A percentile compares a stretch with the other conserved stretches of the same genome.
Conservation (phyloP, 306 rosid species). For the Vicia villosa region DNA sequence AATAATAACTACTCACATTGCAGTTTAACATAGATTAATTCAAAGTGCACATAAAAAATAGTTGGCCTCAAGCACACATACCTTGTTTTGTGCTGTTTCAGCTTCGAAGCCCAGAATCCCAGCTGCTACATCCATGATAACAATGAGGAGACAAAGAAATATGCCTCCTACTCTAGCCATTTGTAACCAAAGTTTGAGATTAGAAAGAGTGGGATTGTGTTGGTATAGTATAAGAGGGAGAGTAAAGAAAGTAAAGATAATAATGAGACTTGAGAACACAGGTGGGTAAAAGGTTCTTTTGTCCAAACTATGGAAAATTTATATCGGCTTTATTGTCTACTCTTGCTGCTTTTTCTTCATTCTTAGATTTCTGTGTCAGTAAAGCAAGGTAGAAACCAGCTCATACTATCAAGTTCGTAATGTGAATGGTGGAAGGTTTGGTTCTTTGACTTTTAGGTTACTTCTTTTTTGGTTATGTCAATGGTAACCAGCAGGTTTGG, state of each 20-base stretch:
- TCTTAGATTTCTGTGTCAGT: slow-evolving; percentile 66
- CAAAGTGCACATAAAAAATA: not conserved
- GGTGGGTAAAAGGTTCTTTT: slow-evolving; percentile 51
- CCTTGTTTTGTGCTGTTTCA: slow-evolving; percentile 89
- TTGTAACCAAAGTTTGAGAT: slow-evolving; percentile 20
- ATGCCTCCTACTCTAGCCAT: slow-evolving; percentile 70
- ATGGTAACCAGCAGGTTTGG: not conserved
- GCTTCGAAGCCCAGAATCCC: slow-evolving; percentile 94
- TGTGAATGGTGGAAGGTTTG: slow-evolving; percentile 16
- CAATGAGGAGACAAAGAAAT: slow-evolving; percentile 66
- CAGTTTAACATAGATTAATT: slow-evolving; percentile 4
- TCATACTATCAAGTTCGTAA: slow-evolving; percentile 17
- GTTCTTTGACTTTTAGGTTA: slow-evolving; percentile 34
- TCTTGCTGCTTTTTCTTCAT: slow-evolving; percentile 35
- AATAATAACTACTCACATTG: not conserved
- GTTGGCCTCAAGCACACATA: slow-evolving; percentile 26
- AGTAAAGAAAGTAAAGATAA: not conserved
- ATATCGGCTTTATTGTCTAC: slow-evolving; percentile 39
- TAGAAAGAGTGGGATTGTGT: slow-evolving; percentile 21
- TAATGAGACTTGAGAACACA: slow-evolving; percentile 21
- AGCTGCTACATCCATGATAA: slow-evolving; percentile 75
- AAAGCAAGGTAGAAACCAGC: slow-evolving; percentile 73
- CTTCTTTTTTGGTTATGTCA: not conserved
- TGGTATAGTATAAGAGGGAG: slow-evolving; percentile 21
- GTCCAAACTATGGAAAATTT: slow-evolving; percentile 47